phyloP scores from a whole-genome alignment of 208 protist genomes.

The Herpetomonas muscarum region DNA sequence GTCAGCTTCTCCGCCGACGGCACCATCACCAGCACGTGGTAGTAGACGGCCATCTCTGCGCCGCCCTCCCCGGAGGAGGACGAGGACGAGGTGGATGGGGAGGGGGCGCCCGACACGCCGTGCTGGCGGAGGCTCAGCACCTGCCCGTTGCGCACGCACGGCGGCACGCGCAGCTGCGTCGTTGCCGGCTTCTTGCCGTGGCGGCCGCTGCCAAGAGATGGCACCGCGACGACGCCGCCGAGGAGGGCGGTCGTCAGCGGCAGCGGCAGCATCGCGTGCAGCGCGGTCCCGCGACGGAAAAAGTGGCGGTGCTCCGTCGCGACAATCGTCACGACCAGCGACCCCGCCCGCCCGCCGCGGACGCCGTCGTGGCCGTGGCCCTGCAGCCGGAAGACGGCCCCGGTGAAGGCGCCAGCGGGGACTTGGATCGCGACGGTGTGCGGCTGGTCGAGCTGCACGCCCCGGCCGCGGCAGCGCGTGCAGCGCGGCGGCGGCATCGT shows the following conservation, averaged over 20 bases:
- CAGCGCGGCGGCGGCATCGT: conserved; percentile 56
- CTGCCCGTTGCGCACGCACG: conserved; percentile 73
- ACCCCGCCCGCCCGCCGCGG: conserved; percentile 68
- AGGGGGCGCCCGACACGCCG: conserved; percentile 12
- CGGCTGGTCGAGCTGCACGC: conserved; percentile 28
- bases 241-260: conserved; percentile 71
- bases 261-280: conserved; percentile 80
- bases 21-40: conserved; percentile 72
- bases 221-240: conserved; percentile 64
- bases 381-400: conserved; percentile 37
- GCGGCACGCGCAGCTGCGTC: conserved; percentile 49
- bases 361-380: conserved; percentile 77
- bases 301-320: conserved; percentile 77
- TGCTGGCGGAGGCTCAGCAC: conserved; percentile 34
- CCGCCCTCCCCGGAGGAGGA: too few relatives aligned
- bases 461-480: conserved; percentile 48
- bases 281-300: conserved; percentile 32
- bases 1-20: conserved; percentile 46
- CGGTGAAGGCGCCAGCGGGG: conserved; percentile 30
- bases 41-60: conserved; percentile 15
- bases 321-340: conserved; percentile 70
- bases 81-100: background rate
- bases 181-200: background rate
- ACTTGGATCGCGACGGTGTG: conserved; percentile 25
- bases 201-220: conserved; percentile 22